phyloP scores from a whole-genome alignment of 192 early-diverging fungal genomes.

The Coemansia sp. region DNA sequence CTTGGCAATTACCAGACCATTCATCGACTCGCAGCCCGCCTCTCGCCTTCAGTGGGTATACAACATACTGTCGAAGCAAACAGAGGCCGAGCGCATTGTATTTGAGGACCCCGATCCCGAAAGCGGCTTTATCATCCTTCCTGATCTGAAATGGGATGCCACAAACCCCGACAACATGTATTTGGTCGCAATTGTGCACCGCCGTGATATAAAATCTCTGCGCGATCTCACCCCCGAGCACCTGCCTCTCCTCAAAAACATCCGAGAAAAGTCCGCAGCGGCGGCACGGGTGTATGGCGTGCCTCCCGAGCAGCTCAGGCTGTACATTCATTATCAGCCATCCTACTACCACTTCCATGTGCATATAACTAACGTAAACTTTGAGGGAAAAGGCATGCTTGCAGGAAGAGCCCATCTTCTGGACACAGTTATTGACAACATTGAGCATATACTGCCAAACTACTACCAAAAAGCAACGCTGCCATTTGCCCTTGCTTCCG shows the following conservation, averaged over 20 bases:
- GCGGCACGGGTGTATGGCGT: constrained; percentile 53
- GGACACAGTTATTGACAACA: constrained; percentile 66
- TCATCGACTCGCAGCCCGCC: constrained; percentile 58
- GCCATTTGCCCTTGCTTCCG: constrained; percentile 58
- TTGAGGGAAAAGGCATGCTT: constrained; percentile 54
- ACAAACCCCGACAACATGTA: constrained; percentile 60
- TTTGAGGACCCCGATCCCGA: constrained; percentile 56
- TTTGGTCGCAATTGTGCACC: constrained; percentile 58
- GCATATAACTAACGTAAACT: constrained; percentile 65
- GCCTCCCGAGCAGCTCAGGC: constrained; percentile 54
- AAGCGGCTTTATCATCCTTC: constrained; percentile 69
- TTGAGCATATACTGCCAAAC: constrained; percentile 55
- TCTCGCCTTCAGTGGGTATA: constrained; percentile 72
- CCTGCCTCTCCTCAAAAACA: constrained; percentile 60
- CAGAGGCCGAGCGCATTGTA: constrained; percentile 64
- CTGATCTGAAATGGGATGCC: constrained; percentile 80
- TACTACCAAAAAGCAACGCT: constrained; percentile 66
- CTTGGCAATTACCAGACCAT: constrained; percentile 50
- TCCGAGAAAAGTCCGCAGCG: constrained; percentile 50
- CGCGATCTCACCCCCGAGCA: constrained; percentile 59
- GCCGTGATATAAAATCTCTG: constrained; percentile 56
- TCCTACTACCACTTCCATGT: constrained; percentile 82
- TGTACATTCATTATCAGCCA: constrained; percentile 80
- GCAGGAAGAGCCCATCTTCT: constrained; percentile 68
- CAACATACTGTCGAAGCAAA: constrained; percentile 65